These are phyloP conservation scores for Astrephomene gubernaculifera DNA, from an alignment of 139 green algal genomes.

Conservation along the genomic window DNA sequence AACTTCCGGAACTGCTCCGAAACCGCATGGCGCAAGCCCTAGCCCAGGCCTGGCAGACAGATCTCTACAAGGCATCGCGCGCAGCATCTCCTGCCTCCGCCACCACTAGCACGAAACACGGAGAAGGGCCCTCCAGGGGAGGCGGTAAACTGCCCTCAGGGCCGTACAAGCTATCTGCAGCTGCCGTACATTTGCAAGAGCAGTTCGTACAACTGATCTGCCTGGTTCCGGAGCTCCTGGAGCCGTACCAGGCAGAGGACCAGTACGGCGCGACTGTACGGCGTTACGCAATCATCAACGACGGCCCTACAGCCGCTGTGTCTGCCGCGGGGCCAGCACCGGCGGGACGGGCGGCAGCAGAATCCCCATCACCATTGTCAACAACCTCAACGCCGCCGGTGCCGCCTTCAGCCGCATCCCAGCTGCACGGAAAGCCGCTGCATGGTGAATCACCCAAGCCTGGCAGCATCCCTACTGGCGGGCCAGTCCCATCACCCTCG, in stretches of 20 bases:
- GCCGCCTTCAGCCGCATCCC: no score
- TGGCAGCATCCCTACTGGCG: no score
- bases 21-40: not conserved
- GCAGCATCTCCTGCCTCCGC: no score
- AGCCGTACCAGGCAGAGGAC: conserved; percentile 55
- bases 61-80: not conserved
- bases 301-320: not conserved
- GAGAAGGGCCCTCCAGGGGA: not conserved
- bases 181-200: not conserved
- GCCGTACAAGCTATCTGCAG: not conserved
- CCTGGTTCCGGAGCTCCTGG: conserved; percentile 46
- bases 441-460: no score
- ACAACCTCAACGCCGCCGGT: no score
- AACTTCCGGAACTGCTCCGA: conserved; percentile 3
- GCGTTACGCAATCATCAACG: conserved; percentile 50
- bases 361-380: no score
- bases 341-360: not conserved
- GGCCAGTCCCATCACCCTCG: no score
- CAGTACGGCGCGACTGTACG: conserved; percentile 53
- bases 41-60: not conserved
- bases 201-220: conserved; percentile 48
- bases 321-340: no score
- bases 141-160: not conserved
- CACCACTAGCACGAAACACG: no score
- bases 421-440: no score